Conservation (phyloP, 495 filamentous ascomycete species). For the Staphylotrichum longicolle region DNA sequence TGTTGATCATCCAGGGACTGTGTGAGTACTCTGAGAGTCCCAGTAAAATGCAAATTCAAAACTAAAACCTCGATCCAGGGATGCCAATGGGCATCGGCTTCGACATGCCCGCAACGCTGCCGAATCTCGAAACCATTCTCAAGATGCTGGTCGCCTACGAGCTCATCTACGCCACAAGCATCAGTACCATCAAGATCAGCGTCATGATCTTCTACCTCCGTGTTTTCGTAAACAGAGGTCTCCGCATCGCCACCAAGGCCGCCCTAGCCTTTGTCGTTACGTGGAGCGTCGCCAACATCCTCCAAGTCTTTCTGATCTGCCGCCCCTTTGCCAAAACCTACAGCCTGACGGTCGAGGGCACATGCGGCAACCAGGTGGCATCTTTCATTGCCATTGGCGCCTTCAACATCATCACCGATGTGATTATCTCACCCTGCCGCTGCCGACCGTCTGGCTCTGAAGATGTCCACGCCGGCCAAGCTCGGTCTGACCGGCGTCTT, state of each 20-base stretch:
- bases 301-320: constrained; percentile 30
- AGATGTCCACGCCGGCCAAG: constrained; percentile 25
- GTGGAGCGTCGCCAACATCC: constrained; percentile 25
- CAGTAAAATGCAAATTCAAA: not conserved
- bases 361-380: constrained; percentile 21
- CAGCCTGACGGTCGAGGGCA: constrained; percentile 3
- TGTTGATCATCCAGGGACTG: constrained; percentile 31
- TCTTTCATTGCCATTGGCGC: constrained; percentile 29
- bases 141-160: constrained; percentile 30
- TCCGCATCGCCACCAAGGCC: constrained; percentile 21
- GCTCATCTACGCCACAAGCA: constrained; percentile 23
- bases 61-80: constrained; percentile 7
- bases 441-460: constrained; percentile 25
- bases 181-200: constrained; percentile 29
- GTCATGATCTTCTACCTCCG: constrained; percentile 33
- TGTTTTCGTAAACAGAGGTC: constrained; percentile 25
- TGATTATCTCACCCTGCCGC: constrained; percentile 30
- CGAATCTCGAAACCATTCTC: constrained; percentile 22
- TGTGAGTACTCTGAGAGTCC: constrained; percentile 16
- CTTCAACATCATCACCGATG: constrained; percentile 32
- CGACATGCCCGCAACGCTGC: constrained; percentile 14
- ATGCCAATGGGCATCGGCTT: constrained; percentile 24
- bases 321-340: constrained; percentile 25
- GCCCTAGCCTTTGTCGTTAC: constrained; percentile 20
- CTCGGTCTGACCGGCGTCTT: constrained; percentile 31